Conservation (phyloP, 2,329 filamentous ascomycete species). For the Fusarium sp. region DNA sequence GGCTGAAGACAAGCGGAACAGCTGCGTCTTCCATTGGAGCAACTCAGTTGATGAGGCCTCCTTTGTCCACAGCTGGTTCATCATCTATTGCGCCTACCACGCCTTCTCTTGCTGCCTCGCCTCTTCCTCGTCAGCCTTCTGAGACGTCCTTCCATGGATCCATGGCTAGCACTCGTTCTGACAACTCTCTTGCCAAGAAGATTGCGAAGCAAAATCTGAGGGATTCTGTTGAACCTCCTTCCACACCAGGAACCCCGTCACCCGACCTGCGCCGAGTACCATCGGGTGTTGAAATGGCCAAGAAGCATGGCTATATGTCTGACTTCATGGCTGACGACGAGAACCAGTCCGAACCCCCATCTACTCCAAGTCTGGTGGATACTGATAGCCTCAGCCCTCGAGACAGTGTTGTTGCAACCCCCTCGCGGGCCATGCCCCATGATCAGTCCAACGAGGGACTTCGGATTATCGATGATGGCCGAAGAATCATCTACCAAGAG, state of each 20-base stretch:
- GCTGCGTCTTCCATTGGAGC: conserved; percentile 28
- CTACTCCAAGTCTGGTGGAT: conserved; percentile 48
- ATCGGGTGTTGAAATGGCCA: conserved; percentile 45
- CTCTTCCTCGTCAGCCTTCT: conserved; percentile 30
- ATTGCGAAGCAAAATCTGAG: conserved; percentile 35
- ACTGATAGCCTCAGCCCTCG: conserved; percentile 48
- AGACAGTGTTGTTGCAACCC: conserved; percentile 45
- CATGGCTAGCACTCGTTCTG: conserved; percentile 40
- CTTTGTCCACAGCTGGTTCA: conserved; percentile 22
- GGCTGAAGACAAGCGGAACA: conserved; percentile 37
- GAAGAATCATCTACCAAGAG: conserved; percentile 45
- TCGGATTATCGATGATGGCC: conserved; percentile 44
- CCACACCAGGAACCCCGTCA: conserved; percentile 26
- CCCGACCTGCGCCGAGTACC: conserved; percentile 41
- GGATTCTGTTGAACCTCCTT: conserved; percentile 31
- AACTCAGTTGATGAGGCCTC: conserved; percentile 4
- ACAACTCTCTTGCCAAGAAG: conserved; percentile 42
- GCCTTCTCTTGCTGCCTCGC: conserved; percentile 27
- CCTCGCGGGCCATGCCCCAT: conserved; percentile 36
- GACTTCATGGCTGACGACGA: conserved; percentile 46
- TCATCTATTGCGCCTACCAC: conserved; percentile 27
- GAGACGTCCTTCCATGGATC: conserved; percentile 39
- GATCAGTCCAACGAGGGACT: conserved; percentile 46
- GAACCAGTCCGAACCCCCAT: conserved; percentile 47
- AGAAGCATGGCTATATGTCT: conserved; percentile 46